Percentiles rank a stretch among this genome's conserved stretches.
Conservation (phyloP, 257 asterid species). For the Capsicum chinense region DNA sequence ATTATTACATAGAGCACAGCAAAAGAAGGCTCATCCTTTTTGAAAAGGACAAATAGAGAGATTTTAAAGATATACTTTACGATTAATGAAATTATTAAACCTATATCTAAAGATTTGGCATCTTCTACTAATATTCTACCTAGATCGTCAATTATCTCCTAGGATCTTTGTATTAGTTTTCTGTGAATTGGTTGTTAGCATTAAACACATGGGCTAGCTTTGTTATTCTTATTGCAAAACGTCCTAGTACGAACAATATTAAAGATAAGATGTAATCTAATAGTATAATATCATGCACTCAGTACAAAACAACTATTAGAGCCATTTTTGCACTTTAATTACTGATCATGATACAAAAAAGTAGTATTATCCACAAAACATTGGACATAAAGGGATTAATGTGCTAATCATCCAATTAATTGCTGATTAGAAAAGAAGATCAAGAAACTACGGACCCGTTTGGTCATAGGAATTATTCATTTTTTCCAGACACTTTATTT, state of each 20-base stretch:
- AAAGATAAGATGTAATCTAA: not conserved
- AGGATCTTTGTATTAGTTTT: not conserved
- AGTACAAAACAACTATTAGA: not conserved
- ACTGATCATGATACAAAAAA: not conserved
- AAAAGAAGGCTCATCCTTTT: not conserved
- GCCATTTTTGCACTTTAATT: not conserved
- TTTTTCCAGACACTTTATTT: too few relatives aligned
- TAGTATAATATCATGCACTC: not conserved
- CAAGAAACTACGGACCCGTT: too few relatives aligned
- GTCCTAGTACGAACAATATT: not conserved
- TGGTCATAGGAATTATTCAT: too few relatives aligned
- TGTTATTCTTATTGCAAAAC: slow-evolving; percentile 11
- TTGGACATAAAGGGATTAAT: not conserved
- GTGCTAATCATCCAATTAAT: slow-evolving; percentile 7
- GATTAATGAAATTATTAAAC: not conserved
- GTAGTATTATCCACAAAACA: not conserved
- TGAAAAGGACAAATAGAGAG: not conserved
- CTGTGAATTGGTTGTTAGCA: not conserved
- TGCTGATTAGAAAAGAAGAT: not conserved
- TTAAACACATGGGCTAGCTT: not conserved
- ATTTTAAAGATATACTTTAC: not conserved
- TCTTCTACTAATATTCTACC: not conserved
- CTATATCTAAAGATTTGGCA: not conserved
- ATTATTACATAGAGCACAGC: not conserved
- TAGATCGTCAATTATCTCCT: slow-evolving; percentile 1